Percentiles rank a stretch among this genome's conserved stretches.
Conservation (phyloP, 2,329 filamentous ascomycete species). For the Penicillium hesseltinei region DNA sequence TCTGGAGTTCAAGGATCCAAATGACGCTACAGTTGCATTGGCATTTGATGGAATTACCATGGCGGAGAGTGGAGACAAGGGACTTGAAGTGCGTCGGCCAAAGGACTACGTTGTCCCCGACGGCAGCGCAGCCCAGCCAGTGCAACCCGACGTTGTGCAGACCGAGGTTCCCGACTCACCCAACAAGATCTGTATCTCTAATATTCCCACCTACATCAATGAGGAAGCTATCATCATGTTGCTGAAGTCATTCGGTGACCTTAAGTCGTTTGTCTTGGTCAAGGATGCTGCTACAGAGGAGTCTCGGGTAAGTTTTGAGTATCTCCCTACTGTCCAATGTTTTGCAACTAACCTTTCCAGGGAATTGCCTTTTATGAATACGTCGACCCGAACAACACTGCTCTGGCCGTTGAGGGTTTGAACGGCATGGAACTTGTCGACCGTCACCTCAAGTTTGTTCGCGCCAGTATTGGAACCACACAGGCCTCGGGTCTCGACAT, state of each 20-base stretch:
- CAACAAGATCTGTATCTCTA: conserved; percentile 91
- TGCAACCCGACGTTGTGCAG: conserved; percentile 74
- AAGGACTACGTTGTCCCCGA: conserved; percentile 97
- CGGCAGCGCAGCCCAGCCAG: conserved; percentile 68
- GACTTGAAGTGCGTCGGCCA: conserved; percentile 74
- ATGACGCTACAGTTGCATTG: conserved; percentile 86
- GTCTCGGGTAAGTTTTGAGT: conserved; percentile 67
- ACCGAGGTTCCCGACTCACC: conserved; percentile 83
- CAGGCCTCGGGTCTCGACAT: conserved; percentile 90
- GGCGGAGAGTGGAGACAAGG: conserved; percentile 66
- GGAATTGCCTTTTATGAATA: conserved; percentile 98
- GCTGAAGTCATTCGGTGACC: conserved; percentile 82
- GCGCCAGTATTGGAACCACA: conserved; percentile 90
- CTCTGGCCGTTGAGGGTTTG: conserved; percentile 83
- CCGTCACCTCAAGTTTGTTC: conserved; percentile 76
- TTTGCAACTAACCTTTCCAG: conserved; percentile 47
- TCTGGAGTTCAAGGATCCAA: conserved; percentile 82
- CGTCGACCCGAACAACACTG: conserved; percentile 68
- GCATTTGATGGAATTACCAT: conserved; percentile 88
- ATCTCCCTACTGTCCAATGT: conserved; percentile 18
- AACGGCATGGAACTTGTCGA: conserved; percentile 94
- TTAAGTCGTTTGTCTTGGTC: conserved; percentile 87
- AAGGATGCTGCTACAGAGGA: conserved; percentile 84
- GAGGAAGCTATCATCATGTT: conserved; percentile 93
- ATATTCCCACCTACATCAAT: conserved; percentile 81